Base-by-base conservation (phyloP, 805 yeast genomes). In the Candida endomychidarum region DNA sequence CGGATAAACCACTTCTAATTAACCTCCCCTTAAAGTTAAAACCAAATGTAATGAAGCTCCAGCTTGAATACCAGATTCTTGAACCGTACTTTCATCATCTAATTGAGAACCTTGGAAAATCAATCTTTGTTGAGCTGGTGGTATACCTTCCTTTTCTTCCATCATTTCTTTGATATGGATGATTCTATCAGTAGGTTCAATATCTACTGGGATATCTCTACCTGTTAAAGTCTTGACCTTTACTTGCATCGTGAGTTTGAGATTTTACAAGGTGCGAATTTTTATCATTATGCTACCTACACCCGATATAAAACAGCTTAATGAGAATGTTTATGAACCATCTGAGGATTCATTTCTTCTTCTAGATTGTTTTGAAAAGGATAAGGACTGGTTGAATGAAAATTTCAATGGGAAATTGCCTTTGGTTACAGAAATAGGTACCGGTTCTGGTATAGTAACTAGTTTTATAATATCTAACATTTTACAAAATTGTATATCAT, bases 111-210 rank as follows among this genome's bases (percentile, higher is more conserved):
- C 99, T 41, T 85, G 81, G 64, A 77, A 88, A 53, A 91, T 83
- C 49, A 91, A 78, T 51, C 96, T 78, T 64, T 93, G 99, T 65
- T 91, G 99, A 21, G 86, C 80, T 8, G 98, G 97, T 2, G 98
- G 96, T 41, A 91, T 91, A 2, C 98, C 99, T 60, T 91, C 98
- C 54, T 87, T 87, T 57, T 91, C 96, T 61, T 93, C 98, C 68
- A 91, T 79, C 58, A 84, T 77, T 58, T 91, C 97, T 63, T 91
- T 91, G 63, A 91, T 80, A 35, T 83, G 78, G 46, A 79, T 75
- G 43, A 86, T 74, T 57, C 73, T 77, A 53, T 83, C 89, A 6
- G 72, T 54, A 34, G 86, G 78, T 50, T 83, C 90, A 27, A 85
- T 78, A 50, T 83, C 88, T 46, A 85, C 77, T 43, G 84, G 78